Conservation (phyloP, 2,329 filamentous ascomycete genomes). For the Diplodia mutila region DNA sequence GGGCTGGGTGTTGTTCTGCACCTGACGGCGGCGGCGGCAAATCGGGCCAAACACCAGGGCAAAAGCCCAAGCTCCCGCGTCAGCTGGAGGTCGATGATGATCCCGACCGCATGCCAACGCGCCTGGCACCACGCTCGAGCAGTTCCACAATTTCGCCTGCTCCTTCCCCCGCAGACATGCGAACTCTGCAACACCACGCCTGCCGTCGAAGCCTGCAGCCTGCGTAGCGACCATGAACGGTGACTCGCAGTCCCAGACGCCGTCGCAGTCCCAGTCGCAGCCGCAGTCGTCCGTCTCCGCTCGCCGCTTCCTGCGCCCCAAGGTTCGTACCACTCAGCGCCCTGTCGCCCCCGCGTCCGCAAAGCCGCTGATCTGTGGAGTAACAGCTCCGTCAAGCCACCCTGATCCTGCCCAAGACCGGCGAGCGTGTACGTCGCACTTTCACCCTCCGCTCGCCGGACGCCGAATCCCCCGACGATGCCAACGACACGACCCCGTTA, state of each 20-base stretch:
- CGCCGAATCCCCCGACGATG: constrained; percentile 69
- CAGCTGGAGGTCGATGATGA: constrained; percentile 23
- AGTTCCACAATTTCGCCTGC: constrained; percentile 5
- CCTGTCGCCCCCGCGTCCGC: constrained; percentile 4
- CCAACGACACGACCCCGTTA: constrained; percentile 61
- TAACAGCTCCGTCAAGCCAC: constrained; percentile 76
- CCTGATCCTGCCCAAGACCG: constrained; percentile 83
- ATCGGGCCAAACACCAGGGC: constrained; percentile 7
- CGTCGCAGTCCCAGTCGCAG: constrained; percentile 30
- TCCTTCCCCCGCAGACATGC: constrained; percentile 11
- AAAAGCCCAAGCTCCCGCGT: constrained; percentile 10
- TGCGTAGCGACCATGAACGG: constrained; percentile 27
- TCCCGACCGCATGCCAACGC: constrained; percentile 19
- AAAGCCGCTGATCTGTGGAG: neutral
- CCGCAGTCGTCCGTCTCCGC: constrained; percentile 31
- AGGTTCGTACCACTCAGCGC: constrained; percentile 34
- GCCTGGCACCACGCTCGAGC: neutral
- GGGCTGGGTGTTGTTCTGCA: neutral
- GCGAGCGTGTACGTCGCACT: constrained; percentile 78
- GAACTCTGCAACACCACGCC: neutral
- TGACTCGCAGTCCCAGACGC: constrained; percentile 28
- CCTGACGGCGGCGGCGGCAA: constrained; percentile 4
- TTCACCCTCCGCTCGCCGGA: constrained; percentile 69
- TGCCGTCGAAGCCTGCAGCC: neutral
- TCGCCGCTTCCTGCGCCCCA: constrained; percentile 43